Evolutionary conservation across 2,329 filamentous ascomycete genomes (phyloP).

Genomic region (Xylariales sp.): DNA sequence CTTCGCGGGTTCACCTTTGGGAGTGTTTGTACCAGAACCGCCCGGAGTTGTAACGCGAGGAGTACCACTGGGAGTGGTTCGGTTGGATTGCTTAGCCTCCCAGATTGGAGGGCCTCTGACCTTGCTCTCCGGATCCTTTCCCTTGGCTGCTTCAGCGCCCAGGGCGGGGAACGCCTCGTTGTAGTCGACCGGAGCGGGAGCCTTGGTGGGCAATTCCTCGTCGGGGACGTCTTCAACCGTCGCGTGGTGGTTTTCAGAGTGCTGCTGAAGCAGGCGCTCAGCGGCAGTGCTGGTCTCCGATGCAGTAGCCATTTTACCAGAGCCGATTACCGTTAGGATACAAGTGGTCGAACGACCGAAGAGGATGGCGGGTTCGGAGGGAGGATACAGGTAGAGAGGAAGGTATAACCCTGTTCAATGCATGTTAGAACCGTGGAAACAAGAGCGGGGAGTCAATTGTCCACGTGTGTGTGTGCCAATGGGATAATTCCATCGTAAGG

Average conservation of each 20-base stretch:
- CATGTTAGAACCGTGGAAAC: too few species aligned
- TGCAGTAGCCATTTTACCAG: constrained; percentile 36
- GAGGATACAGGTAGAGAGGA: constrained; percentile 1
- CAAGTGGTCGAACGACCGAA: constrained; percentile 10
- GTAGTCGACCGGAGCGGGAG: constrained; percentile 64
- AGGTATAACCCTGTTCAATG: neutral
- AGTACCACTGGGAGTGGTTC: constrained; percentile 46
- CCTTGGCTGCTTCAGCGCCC: constrained; percentile 53
- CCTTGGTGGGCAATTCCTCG: constrained; percentile 65
- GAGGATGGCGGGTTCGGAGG: neutral
- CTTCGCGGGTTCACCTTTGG: constrained; percentile 36
- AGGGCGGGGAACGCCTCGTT: constrained; percentile 91
- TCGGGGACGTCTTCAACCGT: constrained; percentile 80
- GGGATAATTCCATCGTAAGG: too few species aligned
- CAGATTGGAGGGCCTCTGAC: constrained; percentile 60
- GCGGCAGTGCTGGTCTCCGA: constrained; percentile 42
- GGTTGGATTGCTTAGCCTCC: constrained; percentile 59
- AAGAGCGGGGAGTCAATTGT: too few species aligned
- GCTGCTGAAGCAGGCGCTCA: constrained; percentile 62
- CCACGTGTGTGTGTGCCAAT: too few species aligned
- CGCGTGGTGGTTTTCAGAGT: constrained; percentile 51
- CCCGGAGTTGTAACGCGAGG: constrained; percentile 61
- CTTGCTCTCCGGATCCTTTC: constrained; percentile 57
- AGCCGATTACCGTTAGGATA: constrained; percentile 5
- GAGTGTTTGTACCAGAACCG: constrained; percentile 40